Evolutionary conservation across 1,284 basidiomycete species (phyloP), one percentile per base, ranked within the genome.

Genomic region (Porodaedalea pini): DNA sequence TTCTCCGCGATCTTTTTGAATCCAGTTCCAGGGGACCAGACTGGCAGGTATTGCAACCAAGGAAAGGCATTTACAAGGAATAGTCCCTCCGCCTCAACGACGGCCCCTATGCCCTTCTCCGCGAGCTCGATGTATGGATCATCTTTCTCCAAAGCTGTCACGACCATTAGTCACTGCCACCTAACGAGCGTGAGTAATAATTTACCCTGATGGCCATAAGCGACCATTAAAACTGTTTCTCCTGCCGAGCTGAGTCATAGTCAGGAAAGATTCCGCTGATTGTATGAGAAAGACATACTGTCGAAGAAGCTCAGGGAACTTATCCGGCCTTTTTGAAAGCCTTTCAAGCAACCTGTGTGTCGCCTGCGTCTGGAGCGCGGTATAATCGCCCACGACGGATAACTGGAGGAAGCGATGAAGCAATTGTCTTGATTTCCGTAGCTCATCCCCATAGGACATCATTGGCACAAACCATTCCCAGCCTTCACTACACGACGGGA

Each of bases 71-170:
- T 57, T 17, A 57, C 56, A 27, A 57, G 49, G 43, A 57, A 57
- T 32, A 57, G 45, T 6, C 56, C 56, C 13, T 36, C 36, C 10
- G 59, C 56, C 27, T 37, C 31, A 11, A 56, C 32, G 3, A 57
- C 31, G 10, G 21, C 21, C 7, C 39, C 36, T 11, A 63, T 21
- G 0, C 56, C 57, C n/a, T 54, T 50, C n/a, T 61, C 58, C 13
- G 53, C 60, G 4, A 61, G 36, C 4, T 31, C 48, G 15, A 64
- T 34, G n/a, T 57, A 57, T 10, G 57, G 62, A 51, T 64, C 62
- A 34, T 60, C 40, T 25, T 37, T 57, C 21, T 29, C 31, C 15
- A 8, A 3, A 25, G 44, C 56, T 57, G 29, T 25, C 19, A 8
- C 6, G 31, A 31, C 4, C 13, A 34, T 31, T 17, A 31, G 32